These are phyloP conservation scores for Pulveroboletus frians DNA, from an alignment of 768 basidiomycete genomes.

Conservation along the genomic window DNA sequence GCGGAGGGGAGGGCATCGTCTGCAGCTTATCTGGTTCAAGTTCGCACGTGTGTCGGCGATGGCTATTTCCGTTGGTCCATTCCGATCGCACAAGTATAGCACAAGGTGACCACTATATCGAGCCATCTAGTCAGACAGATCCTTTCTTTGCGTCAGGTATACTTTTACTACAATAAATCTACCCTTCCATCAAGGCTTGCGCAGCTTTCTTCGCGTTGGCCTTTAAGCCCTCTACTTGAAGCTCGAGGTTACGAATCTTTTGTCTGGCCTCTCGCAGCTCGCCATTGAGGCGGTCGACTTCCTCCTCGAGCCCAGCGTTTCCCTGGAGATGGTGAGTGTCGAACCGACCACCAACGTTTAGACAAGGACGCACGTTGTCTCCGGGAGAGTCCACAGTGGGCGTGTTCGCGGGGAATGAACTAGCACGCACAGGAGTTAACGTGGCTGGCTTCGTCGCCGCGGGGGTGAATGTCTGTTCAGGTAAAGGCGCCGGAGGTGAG, in stretches of 20 bases:
- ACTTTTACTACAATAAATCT: slow-evolving; percentile 1
- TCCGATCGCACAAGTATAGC: background rate
- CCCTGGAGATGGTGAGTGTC: slow-evolving; percentile 5
- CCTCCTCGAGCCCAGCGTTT: slow-evolving; percentile 36
- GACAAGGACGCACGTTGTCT: slow-evolving; percentile 30
- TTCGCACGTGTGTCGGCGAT: slow-evolving; percentile 17
- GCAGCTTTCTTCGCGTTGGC: slow-evolving; percentile 76
- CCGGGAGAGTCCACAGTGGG: background rate
- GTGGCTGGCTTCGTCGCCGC: slow-evolving; percentile 32
- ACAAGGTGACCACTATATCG: background rate
- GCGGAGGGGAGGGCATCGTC: background rate
- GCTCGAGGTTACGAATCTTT: slow-evolving; percentile 77
- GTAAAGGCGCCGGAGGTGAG: slow-evolving; percentile 17
- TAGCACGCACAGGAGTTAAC: slow-evolving; percentile 6
- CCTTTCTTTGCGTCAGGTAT: slow-evolving; percentile 1
- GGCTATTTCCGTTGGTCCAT: background rate
- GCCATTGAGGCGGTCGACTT: slow-evolving; percentile 56
- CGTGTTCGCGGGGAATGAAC: slow-evolving; percentile 10
- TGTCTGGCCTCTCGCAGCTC: slow-evolving; percentile 78
- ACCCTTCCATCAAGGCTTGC: slow-evolving; percentile 45
- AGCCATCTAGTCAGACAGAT: slow-evolving; percentile 1
- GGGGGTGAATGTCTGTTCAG: slow-evolving; percentile 34
- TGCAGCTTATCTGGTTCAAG: background rate
- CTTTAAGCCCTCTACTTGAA: slow-evolving; percentile 71
- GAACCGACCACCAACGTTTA: background rate